Percentiles rank a stretch among this genome's conserved stretches.
Conservation (phyloP, 805 yeast genomes). For the Yamadazyma ubonensis region DNA sequence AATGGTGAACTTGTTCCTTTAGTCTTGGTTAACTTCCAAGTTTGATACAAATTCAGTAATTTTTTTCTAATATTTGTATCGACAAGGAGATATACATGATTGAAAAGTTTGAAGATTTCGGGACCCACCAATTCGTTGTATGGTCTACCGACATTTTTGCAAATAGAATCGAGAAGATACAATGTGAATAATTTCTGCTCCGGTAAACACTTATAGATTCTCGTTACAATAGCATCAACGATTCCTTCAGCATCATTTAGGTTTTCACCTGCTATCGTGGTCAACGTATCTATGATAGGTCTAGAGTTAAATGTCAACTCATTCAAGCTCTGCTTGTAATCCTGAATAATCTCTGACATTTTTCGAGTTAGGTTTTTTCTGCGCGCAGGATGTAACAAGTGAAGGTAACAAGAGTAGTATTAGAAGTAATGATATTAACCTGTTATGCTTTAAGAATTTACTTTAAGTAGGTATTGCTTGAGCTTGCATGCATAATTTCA, state of each 20-base stretch:
- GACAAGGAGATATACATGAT: slow-evolving; percentile 74
- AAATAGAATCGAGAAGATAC: slow-evolving; percentile 85
- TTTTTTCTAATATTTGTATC: slow-evolving; percentile 67
- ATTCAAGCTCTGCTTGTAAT: slow-evolving; percentile 66
- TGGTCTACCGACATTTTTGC: slow-evolving; percentile 88
- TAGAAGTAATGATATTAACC: too few relatives aligned
- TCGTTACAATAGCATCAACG: slow-evolving; percentile 67
- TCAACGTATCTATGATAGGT: slow-evolving; percentile 83
- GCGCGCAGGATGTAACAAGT: background rate
- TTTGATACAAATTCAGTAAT: slow-evolving; percentile 73
- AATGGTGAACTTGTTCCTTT: slow-evolving; percentile 62
- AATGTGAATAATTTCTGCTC: slow-evolving; percentile 79
- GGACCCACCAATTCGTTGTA: slow-evolving; percentile 77
- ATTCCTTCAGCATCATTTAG: slow-evolving; percentile 74
- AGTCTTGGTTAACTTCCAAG: slow-evolving; percentile 77
- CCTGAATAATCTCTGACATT: slow-evolving; percentile 32
- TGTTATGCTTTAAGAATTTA: too few relatives aligned
- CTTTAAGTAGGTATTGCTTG: too few relatives aligned
- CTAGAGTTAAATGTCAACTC: slow-evolving; percentile 85
- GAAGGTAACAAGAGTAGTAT: too few relatives aligned
- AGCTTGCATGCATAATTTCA: too few relatives aligned
- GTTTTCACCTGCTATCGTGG: slow-evolving; percentile 85
- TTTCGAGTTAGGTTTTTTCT: background rate
- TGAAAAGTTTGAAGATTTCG: slow-evolving; percentile 66
- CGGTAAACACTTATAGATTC: slow-evolving; percentile 77